Conservation (phyloP, 2,329 filamentous ascomycete species). For the Xylaria sp. region DNA sequence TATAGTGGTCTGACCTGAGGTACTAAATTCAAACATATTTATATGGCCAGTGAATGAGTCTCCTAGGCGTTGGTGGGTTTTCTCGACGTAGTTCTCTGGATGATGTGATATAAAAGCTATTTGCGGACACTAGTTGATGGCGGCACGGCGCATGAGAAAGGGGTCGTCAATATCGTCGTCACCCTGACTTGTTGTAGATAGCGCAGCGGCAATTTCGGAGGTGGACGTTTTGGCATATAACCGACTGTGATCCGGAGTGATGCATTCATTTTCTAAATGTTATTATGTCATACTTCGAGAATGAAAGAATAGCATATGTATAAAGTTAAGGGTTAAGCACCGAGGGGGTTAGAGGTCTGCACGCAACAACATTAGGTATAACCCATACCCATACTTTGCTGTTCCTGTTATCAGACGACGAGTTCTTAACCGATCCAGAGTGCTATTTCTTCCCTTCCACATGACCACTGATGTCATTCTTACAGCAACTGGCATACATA, state of each 20-base stretch:
- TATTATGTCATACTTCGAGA: background rate
- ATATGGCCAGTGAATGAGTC: background rate
- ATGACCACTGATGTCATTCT: conserved; percentile 64
- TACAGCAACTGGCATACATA: conserved; percentile 68
- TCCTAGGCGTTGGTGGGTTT: background rate
- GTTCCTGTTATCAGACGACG: conserved; percentile 37
- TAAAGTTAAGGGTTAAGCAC: background rate
- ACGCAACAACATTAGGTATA: background rate
- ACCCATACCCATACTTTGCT: background rate
- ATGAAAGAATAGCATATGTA: background rate
- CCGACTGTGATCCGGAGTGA: background rate
- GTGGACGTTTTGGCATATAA: background rate
- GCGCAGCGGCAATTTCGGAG: background rate
- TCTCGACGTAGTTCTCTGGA: too few relatives aligned
- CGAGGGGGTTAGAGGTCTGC: background rate
- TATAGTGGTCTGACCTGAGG: background rate
- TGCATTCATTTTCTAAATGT: background rate
- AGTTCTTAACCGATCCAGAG: conserved; percentile 53
- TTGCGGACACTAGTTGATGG: background rate
- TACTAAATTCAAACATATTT: background rate
- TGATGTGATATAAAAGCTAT: background rate
- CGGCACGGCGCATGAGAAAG: background rate
- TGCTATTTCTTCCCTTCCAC: conserved; percentile 53
- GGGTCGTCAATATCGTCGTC: background rate
- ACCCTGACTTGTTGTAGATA: background rate